phyloP scores from a whole-genome alignment of 148 eudicot species.

The Chenopodium quinoa region DNA sequence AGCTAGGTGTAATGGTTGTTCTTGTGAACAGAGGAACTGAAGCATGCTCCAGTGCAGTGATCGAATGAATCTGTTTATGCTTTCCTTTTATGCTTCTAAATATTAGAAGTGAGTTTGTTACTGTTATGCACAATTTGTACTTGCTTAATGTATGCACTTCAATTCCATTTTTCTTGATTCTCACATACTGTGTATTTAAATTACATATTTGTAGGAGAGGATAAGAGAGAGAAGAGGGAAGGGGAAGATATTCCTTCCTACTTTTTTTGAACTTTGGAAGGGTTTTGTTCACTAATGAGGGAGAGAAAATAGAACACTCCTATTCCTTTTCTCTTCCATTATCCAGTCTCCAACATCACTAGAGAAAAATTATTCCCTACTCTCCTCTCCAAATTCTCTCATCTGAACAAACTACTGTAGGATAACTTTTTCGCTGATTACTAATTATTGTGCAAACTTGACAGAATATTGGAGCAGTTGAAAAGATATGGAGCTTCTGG shows the following conservation, averaged over 20 bases:
- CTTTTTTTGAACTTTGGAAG: not conserved
- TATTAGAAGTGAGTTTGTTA: not conserved
- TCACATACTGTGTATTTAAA: not conserved
- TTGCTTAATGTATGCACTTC: not conserved
- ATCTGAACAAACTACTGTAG: not conserved
- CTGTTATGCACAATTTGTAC: not conserved
- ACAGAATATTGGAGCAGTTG: slow-evolving; percentile 52
- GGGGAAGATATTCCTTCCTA: not conserved
- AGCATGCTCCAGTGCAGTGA: not conserved
- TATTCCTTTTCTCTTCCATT: not conserved
- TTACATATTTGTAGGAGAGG: not conserved
- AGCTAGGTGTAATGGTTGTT: not conserved
- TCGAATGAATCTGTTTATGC: not conserved
- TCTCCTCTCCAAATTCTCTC: not conserved
- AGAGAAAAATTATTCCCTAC: not conserved
- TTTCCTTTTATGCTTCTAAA: not conserved
- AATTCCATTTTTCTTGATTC: not conserved
- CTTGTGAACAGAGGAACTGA: not conserved
- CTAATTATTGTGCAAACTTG: slow-evolving; percentile 14
- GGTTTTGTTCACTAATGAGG: not conserved
- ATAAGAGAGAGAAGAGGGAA: not conserved
- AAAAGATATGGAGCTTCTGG: slow-evolving; percentile 73
- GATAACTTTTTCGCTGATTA: slow-evolving; percentile 9
- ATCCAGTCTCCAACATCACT: not conserved
- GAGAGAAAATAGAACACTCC: not conserved